Evolutionary conservation across 495 filamentous ascomycete genomes (phyloP).

Genomic region (Lasiosphaeria ovina): DNA sequence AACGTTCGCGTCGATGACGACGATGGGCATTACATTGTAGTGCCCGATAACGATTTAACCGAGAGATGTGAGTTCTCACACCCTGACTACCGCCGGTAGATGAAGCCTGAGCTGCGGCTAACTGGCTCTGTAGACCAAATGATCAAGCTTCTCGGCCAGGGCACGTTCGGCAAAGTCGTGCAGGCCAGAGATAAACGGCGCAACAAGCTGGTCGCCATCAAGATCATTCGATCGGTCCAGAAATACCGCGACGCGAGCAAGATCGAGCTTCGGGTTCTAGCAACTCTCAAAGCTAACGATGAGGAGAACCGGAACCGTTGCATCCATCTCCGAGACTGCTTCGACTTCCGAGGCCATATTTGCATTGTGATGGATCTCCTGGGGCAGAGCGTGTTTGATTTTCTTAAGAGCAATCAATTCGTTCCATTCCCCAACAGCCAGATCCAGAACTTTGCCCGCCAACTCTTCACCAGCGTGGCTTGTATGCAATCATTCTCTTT

Average conservation of each 20-base stretch:
- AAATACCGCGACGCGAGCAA: conserved; percentile 97
- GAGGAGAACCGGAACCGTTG: conserved; percentile 90
- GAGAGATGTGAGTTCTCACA: conserved; percentile 73
- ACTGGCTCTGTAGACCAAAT: conserved; percentile 66
- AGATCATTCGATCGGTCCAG: conserved; percentile 96
- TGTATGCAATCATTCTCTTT: conserved; percentile 63
- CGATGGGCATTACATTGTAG: conserved; percentile 93
- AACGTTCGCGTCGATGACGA: conserved; percentile 76
- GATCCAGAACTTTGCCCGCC: conserved; percentile 93
- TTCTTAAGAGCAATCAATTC: conserved; percentile 90
- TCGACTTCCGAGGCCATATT: conserved; percentile 96
- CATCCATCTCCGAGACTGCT: conserved; percentile 95
- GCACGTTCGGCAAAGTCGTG: conserved; percentile 97
- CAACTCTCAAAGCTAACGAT: conserved; percentile 87
- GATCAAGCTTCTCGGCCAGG: conserved; percentile 83
- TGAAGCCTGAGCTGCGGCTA: neutral
- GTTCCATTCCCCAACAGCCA: conserved; percentile 99
- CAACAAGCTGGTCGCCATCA: conserved; percentile 82
- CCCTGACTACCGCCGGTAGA: neutral
- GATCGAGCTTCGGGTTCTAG: conserved; percentile 90
- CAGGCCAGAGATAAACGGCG: conserved; percentile 78
- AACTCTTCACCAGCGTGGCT: conserved; percentile 95
- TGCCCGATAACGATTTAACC: conserved; percentile 76
- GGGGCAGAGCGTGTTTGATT: conserved; percentile 97
- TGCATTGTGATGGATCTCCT: conserved; percentile 98